Conservation (phyloP, 164 flowering plant species). For the Chloranthus sessilifolius region DNA sequence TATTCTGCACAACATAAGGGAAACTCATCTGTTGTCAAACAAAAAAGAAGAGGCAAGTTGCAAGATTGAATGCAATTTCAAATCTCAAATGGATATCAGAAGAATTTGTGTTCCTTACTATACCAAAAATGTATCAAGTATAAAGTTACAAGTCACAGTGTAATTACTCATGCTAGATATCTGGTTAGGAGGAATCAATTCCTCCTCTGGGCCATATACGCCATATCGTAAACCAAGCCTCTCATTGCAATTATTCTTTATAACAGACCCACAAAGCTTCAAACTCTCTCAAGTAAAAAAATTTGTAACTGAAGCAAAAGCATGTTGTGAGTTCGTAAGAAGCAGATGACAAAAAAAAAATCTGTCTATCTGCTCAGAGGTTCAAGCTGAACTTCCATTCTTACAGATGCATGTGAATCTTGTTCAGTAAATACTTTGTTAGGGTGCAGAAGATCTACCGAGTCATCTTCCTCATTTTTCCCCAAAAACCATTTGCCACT, state of each 20-base stretch:
- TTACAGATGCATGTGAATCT: constrained; percentile 36
- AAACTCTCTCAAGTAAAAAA: constrained; percentile 11
- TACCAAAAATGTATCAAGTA: constrained; percentile 21
- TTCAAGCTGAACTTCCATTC: constrained; percentile 90
- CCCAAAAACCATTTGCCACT: constrained; percentile 85
- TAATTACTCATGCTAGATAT: constrained; percentile 5
- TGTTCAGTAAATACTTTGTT: constrained; percentile 27
- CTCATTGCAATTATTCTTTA: constrained; percentile 12
- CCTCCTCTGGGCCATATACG: background rate
- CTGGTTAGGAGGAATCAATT: constrained; percentile 8
- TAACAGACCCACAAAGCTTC: constrained; percentile 4
- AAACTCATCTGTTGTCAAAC: background rate
- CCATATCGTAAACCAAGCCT: constrained; percentile 8
- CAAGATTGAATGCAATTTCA: too few species aligned
- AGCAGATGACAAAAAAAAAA: constrained; percentile 9
- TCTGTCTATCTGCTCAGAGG: constrained; percentile 54
- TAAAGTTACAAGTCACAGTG: constrained; percentile 18
- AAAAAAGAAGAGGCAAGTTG: constrained; percentile 1
- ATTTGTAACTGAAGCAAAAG: constrained; percentile 5
- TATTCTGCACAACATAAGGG: background rate
- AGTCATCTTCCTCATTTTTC: constrained; percentile 74
- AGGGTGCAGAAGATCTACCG: constrained; percentile 61
- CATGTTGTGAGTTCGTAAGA: constrained; percentile 9
- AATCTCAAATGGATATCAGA: too few species aligned
- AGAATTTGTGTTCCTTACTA: constrained; percentile 16